Conservation (phyloP, 2,329 filamentous ascomycete genomes). For the Tolypocladium tundrense region DNA sequence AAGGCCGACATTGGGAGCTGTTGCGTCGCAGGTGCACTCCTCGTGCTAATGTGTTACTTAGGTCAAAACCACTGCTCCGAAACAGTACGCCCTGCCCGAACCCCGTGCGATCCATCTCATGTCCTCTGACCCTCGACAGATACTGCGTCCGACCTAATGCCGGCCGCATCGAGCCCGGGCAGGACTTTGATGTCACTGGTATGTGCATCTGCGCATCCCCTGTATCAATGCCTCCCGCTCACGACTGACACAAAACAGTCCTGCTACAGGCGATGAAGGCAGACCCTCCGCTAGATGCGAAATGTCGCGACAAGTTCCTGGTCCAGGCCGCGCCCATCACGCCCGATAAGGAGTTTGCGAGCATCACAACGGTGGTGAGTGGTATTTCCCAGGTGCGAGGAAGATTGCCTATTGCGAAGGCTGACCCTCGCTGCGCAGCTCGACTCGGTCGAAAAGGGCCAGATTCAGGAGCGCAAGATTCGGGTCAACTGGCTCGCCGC, state of each 20-base stretch:
- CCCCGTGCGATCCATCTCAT: constrained; percentile 5
- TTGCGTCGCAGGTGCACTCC: constrained; percentile 3
- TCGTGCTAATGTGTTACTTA: constrained; percentile 25
- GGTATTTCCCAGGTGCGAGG: not conserved
- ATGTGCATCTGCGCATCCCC: constrained; percentile 16
- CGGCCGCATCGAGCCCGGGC: constrained; percentile 83
- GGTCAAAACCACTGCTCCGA: constrained; percentile 98
- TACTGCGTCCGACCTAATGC: constrained; percentile 98
- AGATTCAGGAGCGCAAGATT: constrained; percentile 90
- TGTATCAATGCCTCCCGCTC: not conserved
- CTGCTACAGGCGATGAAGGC: constrained; percentile 97
- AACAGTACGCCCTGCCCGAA: constrained; percentile 63
- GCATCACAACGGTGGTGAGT: constrained; percentile 70
- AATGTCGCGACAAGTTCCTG: constrained; percentile 95
- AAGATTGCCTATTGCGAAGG: too few species aligned
- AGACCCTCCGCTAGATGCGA: constrained; percentile 74
- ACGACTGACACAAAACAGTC: constrained; percentile 41
- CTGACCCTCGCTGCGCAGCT: constrained; percentile 43
- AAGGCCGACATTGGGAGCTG: constrained; percentile 12
- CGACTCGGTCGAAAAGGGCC: constrained; percentile 65
- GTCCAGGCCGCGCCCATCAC: constrained; percentile 85
- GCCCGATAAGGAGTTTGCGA: constrained; percentile 72
- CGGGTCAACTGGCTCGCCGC: constrained; percentile 74
- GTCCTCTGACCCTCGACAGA: constrained; percentile 35
- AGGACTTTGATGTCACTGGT: constrained; percentile 90